A percentile compares a stretch with the other conserved stretches of the same genome.
phyloP scores from a whole-genome alignment of 805 yeast genomes.

The Wickerhamomyces subpelliculosus region DNA sequence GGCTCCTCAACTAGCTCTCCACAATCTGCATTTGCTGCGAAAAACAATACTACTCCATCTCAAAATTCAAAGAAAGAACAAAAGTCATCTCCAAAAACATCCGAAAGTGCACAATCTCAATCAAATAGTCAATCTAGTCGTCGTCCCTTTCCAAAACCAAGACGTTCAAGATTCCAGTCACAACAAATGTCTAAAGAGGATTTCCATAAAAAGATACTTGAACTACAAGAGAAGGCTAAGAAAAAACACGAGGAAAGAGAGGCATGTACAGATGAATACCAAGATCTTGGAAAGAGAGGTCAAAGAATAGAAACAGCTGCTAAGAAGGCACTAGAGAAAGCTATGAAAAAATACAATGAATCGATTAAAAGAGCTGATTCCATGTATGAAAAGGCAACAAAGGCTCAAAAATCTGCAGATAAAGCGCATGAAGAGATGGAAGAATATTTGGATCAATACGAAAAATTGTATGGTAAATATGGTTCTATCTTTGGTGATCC shows the following conservation, averaged over 20 bases:
- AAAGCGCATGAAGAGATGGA: conserved; percentile 2
- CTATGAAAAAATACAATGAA: conserved; percentile 11
- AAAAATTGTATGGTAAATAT: not conserved
- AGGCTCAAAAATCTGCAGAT: conserved; percentile 2
- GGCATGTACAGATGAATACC: conserved; percentile 2
- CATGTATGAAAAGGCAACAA: conserved; percentile 2
- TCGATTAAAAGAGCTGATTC: conserved; percentile 2
- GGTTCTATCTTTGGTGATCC: conserved; percentile 2
- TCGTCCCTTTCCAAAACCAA: too few species aligned
- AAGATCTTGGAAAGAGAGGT: conserved; percentile 2
- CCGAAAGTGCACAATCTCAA: not conserved
- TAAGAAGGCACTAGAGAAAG: conserved; percentile 10
- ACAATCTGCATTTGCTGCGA: not conserved
- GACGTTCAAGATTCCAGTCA: not conserved
- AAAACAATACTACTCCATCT: too few species aligned
- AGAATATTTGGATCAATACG: conserved; percentile 5
- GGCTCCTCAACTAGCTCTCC: not conserved
- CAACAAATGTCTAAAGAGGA: conserved; percentile 4
- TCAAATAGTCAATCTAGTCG: too few species aligned
- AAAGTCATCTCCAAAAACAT: too few species aligned
- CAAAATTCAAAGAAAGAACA: too few species aligned
- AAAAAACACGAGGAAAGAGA: conserved; percentile 2
- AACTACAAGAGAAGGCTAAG: not conserved
- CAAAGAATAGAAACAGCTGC: conserved; percentile 10
- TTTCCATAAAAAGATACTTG: conserved; percentile 3